Conservation (phyloP, 2,329 filamentous ascomycete species). For the Thielaviopsis euricoi region DNA sequence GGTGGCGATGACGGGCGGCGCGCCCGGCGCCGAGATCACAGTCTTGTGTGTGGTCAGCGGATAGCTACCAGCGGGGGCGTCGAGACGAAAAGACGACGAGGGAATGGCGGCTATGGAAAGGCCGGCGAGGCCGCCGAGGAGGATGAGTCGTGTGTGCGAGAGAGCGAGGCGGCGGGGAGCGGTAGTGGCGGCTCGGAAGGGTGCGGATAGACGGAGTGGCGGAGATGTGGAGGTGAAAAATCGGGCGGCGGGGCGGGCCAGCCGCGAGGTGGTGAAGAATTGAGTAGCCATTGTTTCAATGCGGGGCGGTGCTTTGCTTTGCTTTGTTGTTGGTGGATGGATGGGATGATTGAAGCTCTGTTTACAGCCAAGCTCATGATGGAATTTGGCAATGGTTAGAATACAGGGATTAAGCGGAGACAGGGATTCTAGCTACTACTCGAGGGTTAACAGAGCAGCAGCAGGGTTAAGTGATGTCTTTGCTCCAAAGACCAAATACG, state of each 20-base stretch:
- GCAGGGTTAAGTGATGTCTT: no score
- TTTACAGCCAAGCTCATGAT: no score
- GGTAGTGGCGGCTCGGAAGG: background rate
- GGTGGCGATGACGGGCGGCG: slow-evolving; percentile 29
- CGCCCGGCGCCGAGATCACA: background rate
- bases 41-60: slow-evolving; percentile 6
- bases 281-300: background rate
- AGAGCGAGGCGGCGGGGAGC: background rate
- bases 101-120: background rate
- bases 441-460: background rate
- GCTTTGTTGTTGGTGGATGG: background rate
- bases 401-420: background rate
- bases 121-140: background rate
- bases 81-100: background rate
- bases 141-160: background rate
- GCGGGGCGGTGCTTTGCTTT: background rate
- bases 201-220: background rate
- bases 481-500: no score
- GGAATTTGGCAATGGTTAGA: no score
- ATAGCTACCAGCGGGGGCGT: slow-evolving; percentile 7
- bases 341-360: background rate
- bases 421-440: background rate
- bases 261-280: slow-evolving; percentile 5
- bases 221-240: slow-evolving; percentile 4
- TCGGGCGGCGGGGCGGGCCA: background rate